Percentiles rank a stretch among this genome's conserved stretches.
Evolutionary conservation across 73 alveolate species (phyloP).

Genomic region (Symbiodinium natans): DNA sequence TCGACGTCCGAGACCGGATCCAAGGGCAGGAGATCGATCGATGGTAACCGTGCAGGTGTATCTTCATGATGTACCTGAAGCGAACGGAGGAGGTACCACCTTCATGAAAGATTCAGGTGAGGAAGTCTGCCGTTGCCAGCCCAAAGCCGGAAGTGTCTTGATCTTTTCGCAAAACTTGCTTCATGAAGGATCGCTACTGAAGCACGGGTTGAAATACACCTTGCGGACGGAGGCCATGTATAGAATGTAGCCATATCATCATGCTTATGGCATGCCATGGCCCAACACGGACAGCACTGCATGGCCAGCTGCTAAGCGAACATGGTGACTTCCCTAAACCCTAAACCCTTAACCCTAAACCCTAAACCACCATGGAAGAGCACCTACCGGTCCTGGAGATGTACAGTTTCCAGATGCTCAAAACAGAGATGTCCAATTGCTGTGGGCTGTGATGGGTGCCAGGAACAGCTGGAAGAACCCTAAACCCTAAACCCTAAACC

Average conservation of each 20-base stretch:
- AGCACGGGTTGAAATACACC: constrained; percentile 47
- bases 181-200: constrained; percentile 74
- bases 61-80: constrained; percentile 53
- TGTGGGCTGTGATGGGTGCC: too few species aligned
- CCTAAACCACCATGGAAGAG: too few species aligned
- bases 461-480: too few species aligned
- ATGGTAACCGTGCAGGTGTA: constrained; percentile 47
- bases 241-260: constrained; percentile 39
- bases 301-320: too few species aligned
- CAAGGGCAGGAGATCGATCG: not conserved
- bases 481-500: too few species aligned
- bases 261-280: too few species aligned
- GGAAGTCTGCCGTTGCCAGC: constrained; percentile 1
- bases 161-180: constrained; percentile 47
- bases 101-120: constrained; percentile 28
- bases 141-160: constrained; percentile 50
- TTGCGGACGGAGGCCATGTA: constrained; percentile 79
- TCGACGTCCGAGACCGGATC: not conserved
- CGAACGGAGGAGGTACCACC: constrained; percentile 42
- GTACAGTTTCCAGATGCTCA: too few species aligned
- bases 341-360: too few species aligned
- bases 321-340: too few species aligned
- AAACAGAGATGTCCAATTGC: too few species aligned
- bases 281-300: too few species aligned
- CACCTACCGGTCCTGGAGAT: too few species aligned